Conservation (phyloP, 1,284 basidiomycete species). For the Boletus semigastroideus region DNA sequence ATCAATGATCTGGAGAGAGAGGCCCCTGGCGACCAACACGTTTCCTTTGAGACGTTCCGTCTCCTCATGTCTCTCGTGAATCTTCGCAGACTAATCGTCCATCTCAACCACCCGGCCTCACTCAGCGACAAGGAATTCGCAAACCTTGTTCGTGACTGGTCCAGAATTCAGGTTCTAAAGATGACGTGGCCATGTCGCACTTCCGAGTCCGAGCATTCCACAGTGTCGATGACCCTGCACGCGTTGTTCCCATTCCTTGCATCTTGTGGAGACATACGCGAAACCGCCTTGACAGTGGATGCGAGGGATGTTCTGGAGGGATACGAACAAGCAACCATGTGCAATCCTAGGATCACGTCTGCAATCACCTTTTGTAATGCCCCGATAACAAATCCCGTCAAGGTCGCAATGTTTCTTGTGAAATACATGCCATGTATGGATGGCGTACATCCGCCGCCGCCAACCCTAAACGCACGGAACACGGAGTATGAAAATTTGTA, state of each 20-base stretch:
- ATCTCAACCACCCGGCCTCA: not conserved
- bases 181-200: too few relatives aligned
- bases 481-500: too few relatives aligned
- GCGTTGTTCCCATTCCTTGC: not conserved
- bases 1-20: not conserved
- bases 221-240: not conserved
- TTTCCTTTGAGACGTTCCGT: not conserved
- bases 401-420: too few relatives aligned
- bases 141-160: not conserved
- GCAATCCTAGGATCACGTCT: too few relatives aligned
- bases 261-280: not conserved
- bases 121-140: not conserved
- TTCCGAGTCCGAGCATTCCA: not conserved
- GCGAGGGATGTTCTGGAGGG: too few relatives aligned
- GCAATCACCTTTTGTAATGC: too few relatives aligned
- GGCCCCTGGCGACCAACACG: not conserved
- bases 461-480: too few relatives aligned
- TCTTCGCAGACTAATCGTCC: constrained; percentile 2
- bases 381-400: too few relatives aligned
- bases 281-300: not conserved
- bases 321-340: too few relatives aligned
- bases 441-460: too few relatives aligned
- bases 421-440: too few relatives aligned
- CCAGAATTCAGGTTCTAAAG: not conserved
- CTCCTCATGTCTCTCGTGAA: constrained; percentile 1